Conservation (phyloP, 2,329 filamentous ascomycete species). For the Ceratocystis cubensis region DNA sequence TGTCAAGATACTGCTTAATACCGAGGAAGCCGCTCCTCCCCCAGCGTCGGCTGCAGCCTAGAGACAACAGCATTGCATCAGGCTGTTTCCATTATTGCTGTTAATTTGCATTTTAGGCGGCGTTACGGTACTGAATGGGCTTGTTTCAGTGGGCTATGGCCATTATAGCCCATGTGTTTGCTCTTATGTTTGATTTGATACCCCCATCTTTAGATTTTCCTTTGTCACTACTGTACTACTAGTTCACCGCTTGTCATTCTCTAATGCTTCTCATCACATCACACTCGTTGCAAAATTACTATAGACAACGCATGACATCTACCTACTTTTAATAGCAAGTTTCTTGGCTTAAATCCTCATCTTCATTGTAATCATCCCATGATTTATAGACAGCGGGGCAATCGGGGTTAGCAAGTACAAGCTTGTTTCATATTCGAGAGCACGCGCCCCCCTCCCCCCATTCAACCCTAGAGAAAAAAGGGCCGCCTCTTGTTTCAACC, state of each 20-base stretch:
- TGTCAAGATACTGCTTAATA: conserved; percentile 48
- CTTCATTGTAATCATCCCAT: not conserved
- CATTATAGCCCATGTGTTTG: not conserved
- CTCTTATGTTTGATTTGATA: conserved; percentile 9
- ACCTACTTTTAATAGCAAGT: not conserved
- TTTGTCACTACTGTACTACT: conserved; percentile 4
- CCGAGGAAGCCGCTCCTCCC: conserved; percentile 23
- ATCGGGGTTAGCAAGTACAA: not conserved
- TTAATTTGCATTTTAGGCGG: not conserved
- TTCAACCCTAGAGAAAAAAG: not conserved
- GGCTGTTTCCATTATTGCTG: not conserved
- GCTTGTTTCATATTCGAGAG: not conserved
- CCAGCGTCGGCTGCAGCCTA: conserved; percentile 20
- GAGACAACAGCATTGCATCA: conserved; percentile 4
- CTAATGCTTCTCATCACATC: conserved; percentile 4
- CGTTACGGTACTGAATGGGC: not conserved
- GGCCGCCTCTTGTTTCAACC: not conserved
- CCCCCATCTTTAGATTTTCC: conserved; percentile 8
- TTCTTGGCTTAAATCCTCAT: not conserved
- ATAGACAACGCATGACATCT: conserved; percentile 4
- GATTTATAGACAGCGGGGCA: not conserved
- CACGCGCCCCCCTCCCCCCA: too few species aligned
- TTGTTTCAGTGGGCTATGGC: not conserved
- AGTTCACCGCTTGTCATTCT: not conserved
- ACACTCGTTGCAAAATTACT: not conserved